phyloP scores from a whole-genome alignment of 2,329 filamentous ascomycete genomes.

The Exophiala xenobiotica region DNA sequence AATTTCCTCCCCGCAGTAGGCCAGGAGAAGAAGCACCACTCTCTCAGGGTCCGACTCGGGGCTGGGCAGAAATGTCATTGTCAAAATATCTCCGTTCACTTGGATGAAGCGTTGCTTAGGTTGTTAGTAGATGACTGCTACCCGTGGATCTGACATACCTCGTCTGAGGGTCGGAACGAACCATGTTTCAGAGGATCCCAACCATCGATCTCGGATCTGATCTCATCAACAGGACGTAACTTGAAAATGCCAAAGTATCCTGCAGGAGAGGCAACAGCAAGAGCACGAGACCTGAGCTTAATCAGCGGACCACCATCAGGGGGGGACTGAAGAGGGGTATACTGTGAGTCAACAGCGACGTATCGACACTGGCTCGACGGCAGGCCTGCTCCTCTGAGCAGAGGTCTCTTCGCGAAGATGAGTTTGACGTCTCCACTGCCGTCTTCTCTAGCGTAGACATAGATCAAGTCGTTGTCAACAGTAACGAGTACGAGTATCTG shows the following conservation, averaged over 20 bases:
- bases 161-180: slow-evolving; percentile 55
- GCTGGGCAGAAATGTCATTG: slow-evolving; percentile 82
- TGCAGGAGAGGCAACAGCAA: slow-evolving; percentile 70
- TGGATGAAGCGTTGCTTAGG: slow-evolving; percentile 49
- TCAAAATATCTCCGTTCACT: slow-evolving; percentile 73
- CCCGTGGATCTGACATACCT: too few species aligned
- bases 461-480: slow-evolving; percentile 70
- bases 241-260: slow-evolving; percentile 70
- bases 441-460: slow-evolving; percentile 64
- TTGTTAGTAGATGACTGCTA: slow-evolving; percentile 11
- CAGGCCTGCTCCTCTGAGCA: slow-evolving; percentile 57
- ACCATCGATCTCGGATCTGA: slow-evolving; percentile 43
- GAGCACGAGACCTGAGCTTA: slow-evolving; percentile 49
- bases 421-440: slow-evolving; percentile 57
- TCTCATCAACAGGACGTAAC: slow-evolving; percentile 58
- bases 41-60: slow-evolving; percentile 63
- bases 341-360: slow-evolving; percentile 77
- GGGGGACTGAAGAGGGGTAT: slow-evolving; percentile 36
- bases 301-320: slow-evolving; percentile 10
- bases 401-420: slow-evolving; percentile 57
- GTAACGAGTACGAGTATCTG: slow-evolving; percentile 78
- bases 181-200: slow-evolving; percentile 40
- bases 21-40: slow-evolving; percentile 72
- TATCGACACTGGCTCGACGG: slow-evolving; percentile 60
- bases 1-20: slow-evolving; percentile 42